Evolutionary conservation across 108 stramenopile genomes (phyloP).

Genomic region (Skeletonema tropicum): DNA sequence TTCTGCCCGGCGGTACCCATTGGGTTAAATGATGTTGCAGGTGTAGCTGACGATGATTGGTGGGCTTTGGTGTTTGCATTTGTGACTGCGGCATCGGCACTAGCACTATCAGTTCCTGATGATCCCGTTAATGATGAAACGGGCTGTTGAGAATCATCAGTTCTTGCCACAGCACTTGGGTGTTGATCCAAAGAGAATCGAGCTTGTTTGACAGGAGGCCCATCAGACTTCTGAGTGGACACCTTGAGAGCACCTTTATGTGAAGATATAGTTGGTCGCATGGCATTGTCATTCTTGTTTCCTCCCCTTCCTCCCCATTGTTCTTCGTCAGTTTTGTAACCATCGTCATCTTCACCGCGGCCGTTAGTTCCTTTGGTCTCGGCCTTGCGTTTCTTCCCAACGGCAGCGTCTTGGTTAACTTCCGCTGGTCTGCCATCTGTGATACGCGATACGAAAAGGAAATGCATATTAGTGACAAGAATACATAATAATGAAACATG

Average conservation of each 20-base stretch:
- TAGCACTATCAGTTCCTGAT: conserved; percentile 14
- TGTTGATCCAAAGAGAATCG: conserved; percentile 34
- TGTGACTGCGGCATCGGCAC: neutral
- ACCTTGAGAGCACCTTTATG: conserved; percentile 8
- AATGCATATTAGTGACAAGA: neutral
- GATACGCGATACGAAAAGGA: neutral
- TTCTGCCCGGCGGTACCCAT: neutral
- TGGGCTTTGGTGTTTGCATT: neutral
- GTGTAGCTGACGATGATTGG: neutral
- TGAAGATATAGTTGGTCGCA: neutral
- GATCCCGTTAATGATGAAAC: conserved; percentile 27
- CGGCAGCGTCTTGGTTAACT: conserved; percentile 2
- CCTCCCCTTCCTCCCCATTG: conserved; percentile 39
- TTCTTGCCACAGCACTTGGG: conserved; percentile 4
- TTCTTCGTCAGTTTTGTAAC: conserved; percentile 51
- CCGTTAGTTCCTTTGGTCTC: conserved; percentile 12
- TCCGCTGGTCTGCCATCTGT: conserved; percentile 2
- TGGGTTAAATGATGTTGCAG: conserved; percentile 5
- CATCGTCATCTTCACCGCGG: conserved; percentile 40
- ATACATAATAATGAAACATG: neutral
- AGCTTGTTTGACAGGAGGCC: conserved; percentile 36
- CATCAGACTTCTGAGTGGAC: conserved; percentile 1
- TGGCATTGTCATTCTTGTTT: conserved; percentile 1
- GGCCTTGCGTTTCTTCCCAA: conserved; percentile 36
- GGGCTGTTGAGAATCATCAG: conserved; percentile 25